Evolutionary conservation across 2,329 filamentous ascomycete species (phyloP).

Genomic region (Gyromitra esculenta): DNA sequence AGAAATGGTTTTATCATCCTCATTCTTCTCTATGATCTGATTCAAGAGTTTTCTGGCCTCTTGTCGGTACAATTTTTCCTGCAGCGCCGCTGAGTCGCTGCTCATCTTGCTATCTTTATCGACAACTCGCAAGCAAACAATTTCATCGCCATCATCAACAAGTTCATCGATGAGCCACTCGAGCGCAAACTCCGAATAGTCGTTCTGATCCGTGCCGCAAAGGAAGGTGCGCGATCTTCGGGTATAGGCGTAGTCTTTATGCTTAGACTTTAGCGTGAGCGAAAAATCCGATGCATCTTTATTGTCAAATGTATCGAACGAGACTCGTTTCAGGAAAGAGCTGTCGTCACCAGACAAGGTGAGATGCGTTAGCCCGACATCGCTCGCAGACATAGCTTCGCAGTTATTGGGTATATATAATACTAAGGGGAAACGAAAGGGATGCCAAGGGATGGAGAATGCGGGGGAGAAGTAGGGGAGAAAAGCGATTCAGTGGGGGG

Average conservation of each 20-base stretch:
- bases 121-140: conserved; percentile 87
- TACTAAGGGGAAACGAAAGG: conserved; percentile 22
- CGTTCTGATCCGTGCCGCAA: conserved; percentile 88
- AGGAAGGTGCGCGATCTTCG: conserved; percentile 87
- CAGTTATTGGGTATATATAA: conserved; percentile 39
- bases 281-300: conserved; percentile 75
- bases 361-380: conserved; percentile 49
- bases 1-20: conserved; percentile 82
- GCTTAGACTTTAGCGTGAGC: conserved; percentile 83
- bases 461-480: conserved; percentile 25
- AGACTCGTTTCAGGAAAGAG: conserved; percentile 73
- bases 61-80: conserved; percentile 76
- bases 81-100: conserved; percentile 67
- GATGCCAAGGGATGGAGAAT: conserved; percentile 31
- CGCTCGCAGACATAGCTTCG: conserved; percentile 44
- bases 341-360: conserved; percentile 59
- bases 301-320: conserved; percentile 78
- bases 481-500: conserved; percentile 36
- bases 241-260: conserved; percentile 83
- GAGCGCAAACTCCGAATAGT: conserved; percentile 90
- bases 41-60: conserved; percentile 80
- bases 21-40: conserved; percentile 81
- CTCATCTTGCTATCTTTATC: conserved; percentile 81
- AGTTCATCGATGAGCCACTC: conserved; percentile 93
- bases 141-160: conserved; percentile 91